Percentiles rank a stretch among this genome's conserved stretches.
phyloP scores from a whole-genome alignment of 2,329 filamentous ascomycete genomes.

The Nothophoma quercina region DNA sequence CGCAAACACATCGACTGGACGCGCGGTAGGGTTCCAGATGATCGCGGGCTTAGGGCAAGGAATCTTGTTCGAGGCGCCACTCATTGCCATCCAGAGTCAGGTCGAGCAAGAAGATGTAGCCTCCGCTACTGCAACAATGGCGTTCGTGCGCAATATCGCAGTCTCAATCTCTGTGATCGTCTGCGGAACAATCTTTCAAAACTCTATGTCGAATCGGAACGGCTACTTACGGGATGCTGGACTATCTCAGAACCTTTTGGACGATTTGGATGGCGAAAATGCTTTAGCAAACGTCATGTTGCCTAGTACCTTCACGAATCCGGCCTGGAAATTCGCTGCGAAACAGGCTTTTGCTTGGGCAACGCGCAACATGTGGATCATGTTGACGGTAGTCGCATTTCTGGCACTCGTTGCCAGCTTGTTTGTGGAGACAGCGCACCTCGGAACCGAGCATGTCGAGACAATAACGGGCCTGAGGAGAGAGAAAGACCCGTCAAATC shows the following conservation, averaged over 20 bases:
- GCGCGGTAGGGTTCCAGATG: constrained; percentile 59
- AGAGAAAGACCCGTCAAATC: too few relatives aligned
- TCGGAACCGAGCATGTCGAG: constrained; percentile 56
- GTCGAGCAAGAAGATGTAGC: constrained; percentile 60
- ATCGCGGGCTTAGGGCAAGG: constrained; percentile 61
- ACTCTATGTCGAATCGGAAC: constrained; percentile 66
- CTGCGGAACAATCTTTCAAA: constrained; percentile 61
- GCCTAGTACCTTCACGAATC: constrained; percentile 58
- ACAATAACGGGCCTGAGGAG: constrained; percentile 56
- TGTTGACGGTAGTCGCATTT: constrained; percentile 52
- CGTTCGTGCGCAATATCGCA: constrained; percentile 56
- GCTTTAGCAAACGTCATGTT: constrained; percentile 68
- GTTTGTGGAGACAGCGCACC: constrained; percentile 49
- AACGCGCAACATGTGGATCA: constrained; percentile 58
- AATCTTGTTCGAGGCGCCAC: constrained; percentile 62
- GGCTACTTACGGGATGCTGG: constrained; percentile 54
- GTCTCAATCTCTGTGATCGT: constrained; percentile 59
- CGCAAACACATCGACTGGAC: constrained; percentile 33
- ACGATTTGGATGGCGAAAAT: constrained; percentile 62
- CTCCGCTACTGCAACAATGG: constrained; percentile 61
- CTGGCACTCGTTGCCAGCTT: constrained; percentile 49
- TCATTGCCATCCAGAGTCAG: constrained; percentile 64
- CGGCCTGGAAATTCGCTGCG: constrained; percentile 53
- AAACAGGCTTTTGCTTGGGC: constrained; percentile 54
- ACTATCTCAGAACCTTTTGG: constrained; percentile 59